Conservation (phyloP, 129 eudicot species). For the Arctium minus region DNA sequence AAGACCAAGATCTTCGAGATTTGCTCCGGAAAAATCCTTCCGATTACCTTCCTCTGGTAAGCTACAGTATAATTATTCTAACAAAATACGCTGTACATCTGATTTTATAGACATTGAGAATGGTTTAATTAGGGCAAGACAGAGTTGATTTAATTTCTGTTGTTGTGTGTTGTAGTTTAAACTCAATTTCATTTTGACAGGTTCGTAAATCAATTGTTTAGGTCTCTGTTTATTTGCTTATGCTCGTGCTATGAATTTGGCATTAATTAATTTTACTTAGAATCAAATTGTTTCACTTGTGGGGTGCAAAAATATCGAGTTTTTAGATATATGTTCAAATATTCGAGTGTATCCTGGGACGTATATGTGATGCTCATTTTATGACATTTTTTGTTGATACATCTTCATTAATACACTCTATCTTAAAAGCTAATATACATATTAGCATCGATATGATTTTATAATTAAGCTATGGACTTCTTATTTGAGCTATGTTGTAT, state of each 20-base stretch:
- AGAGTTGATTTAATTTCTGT: not conserved
- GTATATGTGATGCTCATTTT: not conserved
- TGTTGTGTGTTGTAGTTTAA: not conserved
- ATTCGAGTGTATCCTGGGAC: not conserved
- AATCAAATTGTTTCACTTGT: not conserved
- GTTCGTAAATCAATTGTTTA: not conserved
- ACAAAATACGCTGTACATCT: not conserved
- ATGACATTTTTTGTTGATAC: not conserved
- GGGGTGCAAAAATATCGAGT: not conserved
- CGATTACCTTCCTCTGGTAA: conserved; percentile 93
- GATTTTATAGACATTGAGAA: not conserved
- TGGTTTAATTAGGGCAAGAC: conserved; percentile 10
- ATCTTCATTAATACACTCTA: not conserved
- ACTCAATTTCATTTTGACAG: not conserved
- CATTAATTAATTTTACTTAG: not conserved
- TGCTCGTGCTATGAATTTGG: not conserved
- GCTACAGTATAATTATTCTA: not conserved
- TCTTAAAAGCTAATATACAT: not conserved
- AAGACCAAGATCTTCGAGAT: conserved; percentile 78
- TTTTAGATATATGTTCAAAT: not conserved
- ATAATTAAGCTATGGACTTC: not conserved
- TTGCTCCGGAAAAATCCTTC: conserved; percentile 82
- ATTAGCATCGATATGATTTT: not conserved
- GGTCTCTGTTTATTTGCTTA: not conserved
- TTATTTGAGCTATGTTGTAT: conserved; percentile 3